These are phyloP conservation scores for Candida awuae DNA, from an alignment of 805 yeast species.

Conservation along the genomic window DNA sequence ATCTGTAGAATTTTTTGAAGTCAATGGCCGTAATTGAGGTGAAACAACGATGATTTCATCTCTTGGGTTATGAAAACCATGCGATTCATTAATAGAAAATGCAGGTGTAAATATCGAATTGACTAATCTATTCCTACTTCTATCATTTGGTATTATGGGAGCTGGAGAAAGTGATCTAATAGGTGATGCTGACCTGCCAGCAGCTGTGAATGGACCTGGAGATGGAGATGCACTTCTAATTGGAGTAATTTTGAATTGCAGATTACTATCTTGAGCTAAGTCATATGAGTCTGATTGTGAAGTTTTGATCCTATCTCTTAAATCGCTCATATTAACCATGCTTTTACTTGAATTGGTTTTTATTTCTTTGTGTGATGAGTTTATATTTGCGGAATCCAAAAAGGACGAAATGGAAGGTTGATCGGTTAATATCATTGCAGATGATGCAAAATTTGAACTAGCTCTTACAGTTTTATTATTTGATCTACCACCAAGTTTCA, in stretches of 20 bases:
- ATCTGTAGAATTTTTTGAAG: neutral
- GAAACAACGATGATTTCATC: neutral
- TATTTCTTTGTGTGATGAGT: neutral
- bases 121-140: constrained; percentile 13
- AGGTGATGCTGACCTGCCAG: constrained; percentile 18
- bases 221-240: constrained; percentile 24
- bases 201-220: constrained; percentile 10
- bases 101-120: constrained; percentile 20
- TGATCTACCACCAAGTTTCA: constrained; percentile 3
- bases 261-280: constrained; percentile 20
- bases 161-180: constrained; percentile 13
- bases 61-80: neutral
- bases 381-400: constrained; percentile 1
- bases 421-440: too few species aligned
- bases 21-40: neutral
- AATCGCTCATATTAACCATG: neutral
- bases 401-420: constrained; percentile 9
- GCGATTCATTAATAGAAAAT: constrained; percentile 6
- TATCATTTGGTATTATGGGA: constrained; percentile 5
- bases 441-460: too few species aligned
- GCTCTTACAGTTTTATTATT: too few species aligned
- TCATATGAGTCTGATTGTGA: constrained; percentile 13
- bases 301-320: constrained; percentile 6
- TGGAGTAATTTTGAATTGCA: constrained; percentile 24
- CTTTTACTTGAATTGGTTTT: neutral